Conservation (phyloP, 2,329 filamentous ascomycete genomes). For the Xylaria sp. region DNA sequence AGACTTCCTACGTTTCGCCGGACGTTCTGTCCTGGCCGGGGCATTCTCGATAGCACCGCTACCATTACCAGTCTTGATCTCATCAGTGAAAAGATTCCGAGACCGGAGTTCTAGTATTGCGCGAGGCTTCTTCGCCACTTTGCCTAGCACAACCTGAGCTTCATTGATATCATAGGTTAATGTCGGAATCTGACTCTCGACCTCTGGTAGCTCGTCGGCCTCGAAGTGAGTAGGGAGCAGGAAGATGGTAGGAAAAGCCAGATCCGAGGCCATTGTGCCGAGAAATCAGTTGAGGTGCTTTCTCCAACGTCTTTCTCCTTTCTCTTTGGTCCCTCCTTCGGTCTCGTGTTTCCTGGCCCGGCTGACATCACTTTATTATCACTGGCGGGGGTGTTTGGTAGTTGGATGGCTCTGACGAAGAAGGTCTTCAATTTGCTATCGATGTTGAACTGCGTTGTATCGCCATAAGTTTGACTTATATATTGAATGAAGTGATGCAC, state of each 20-base stretch:
- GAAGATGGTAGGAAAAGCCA: conserved; percentile 72
- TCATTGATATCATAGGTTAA: conserved; percentile 78
- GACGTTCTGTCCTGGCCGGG: conserved; percentile 37
- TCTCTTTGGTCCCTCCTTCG: background rate
- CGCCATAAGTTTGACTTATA: too few relatives aligned
- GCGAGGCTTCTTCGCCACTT: conserved; percentile 73
- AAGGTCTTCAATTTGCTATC: background rate
- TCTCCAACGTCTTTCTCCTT: background rate
- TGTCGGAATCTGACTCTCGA: conserved; percentile 72
- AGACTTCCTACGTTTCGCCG: conserved; percentile 52
- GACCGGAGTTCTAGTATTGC: conserved; percentile 81
- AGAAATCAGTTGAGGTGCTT: background rate
- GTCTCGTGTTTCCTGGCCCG: background rate
- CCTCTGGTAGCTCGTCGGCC: conserved; percentile 67
- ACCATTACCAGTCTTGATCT: conserved; percentile 47
- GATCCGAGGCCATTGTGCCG: conserved; percentile 43
- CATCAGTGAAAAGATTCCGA: conserved; percentile 69
- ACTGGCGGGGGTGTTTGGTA: too few relatives aligned
- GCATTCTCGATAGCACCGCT: conserved; percentile 9
- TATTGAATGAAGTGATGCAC: too few relatives aligned
- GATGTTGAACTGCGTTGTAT: background rate
- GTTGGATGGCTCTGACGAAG: background rate
- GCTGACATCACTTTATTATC: conserved; percentile 1
- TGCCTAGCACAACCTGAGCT: conserved; percentile 79
- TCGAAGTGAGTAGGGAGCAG: conserved; percentile 77